phyloP scores from a whole-genome alignment of 2,329 filamentous ascomycete genomes.

The Penicillium hesseltinei region DNA sequence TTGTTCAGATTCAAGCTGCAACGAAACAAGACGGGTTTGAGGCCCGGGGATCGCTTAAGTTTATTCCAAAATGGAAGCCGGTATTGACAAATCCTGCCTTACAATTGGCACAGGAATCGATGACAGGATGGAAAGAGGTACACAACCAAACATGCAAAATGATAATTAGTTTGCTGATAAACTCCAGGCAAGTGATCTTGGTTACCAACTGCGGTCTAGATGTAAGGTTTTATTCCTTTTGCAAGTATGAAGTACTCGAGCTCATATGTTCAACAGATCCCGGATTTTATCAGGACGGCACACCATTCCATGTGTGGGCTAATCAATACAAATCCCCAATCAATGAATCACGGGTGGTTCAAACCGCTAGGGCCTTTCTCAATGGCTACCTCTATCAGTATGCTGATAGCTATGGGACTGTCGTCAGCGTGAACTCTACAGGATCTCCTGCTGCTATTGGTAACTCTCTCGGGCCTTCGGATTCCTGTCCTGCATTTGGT shows the following conservation, averaged over 20 bases:
- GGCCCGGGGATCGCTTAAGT: slow-evolving; percentile 53
- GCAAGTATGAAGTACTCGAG: neutral
- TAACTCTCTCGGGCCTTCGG: slow-evolving; percentile 63
- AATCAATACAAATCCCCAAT: slow-evolving; percentile 60
- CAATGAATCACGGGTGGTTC: slow-evolving; percentile 47
- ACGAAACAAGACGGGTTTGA: slow-evolving; percentile 45
- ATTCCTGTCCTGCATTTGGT: slow-evolving; percentile 60
- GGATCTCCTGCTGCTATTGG: slow-evolving; percentile 53
- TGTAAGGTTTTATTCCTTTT: slow-evolving; percentile 13
- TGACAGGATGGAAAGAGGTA: slow-evolving; percentile 62
- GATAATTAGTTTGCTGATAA: neutral
- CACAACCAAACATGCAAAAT: neutral
- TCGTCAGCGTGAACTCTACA: slow-evolving; percentile 59
- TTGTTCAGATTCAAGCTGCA: slow-evolving; percentile 50
- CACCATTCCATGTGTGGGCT: slow-evolving; percentile 60
- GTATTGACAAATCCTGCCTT: slow-evolving; percentile 54
- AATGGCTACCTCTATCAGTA: slow-evolving; percentile 59
- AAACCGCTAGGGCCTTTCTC: slow-evolving; percentile 62
- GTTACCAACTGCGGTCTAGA: slow-evolving; percentile 19
- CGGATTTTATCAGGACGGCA: slow-evolving; percentile 50
- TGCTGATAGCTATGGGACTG: slow-evolving; percentile 53
- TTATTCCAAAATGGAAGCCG: slow-evolving; percentile 59
- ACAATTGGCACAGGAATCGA: slow-evolving; percentile 59
- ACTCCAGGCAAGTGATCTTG: slow-evolving; percentile 17
- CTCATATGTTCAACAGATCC: slow-evolving; percentile 38